Conservation (phyloP, 768 basidiomycete species). For the Pisolithus marmoratus region DNA sequence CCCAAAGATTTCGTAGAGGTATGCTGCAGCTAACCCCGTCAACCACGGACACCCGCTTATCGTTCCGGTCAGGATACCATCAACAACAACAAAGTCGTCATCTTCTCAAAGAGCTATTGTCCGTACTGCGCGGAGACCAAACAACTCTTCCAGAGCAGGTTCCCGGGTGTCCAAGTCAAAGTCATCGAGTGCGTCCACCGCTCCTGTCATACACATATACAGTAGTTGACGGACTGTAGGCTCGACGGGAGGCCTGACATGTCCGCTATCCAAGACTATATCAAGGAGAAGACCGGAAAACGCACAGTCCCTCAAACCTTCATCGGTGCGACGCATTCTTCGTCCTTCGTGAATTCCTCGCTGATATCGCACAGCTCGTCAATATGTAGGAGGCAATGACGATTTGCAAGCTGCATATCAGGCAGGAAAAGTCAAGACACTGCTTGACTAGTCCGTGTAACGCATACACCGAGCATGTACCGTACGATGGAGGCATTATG, state of each 20-base stretch:
- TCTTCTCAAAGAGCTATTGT: conserved; percentile 60
- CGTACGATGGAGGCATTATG: too few relatives aligned
- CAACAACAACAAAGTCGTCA: conserved; percentile 42
- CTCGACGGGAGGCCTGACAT: conserved; percentile 58
- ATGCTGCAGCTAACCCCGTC: neutral
- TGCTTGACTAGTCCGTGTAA: too few relatives aligned
- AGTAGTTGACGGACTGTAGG: conserved; percentile 27
- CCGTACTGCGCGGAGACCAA: conserved; percentile 50
- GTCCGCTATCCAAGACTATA: conserved; percentile 57
- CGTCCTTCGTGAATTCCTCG: neutral
- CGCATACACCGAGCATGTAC: too few relatives aligned
- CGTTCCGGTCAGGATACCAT: conserved; percentile 41
- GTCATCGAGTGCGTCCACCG: conserved; percentile 44
- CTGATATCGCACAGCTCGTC: conserved; percentile 11
- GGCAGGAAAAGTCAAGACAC: too few relatives aligned
- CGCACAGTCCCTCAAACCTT: conserved; percentile 75
- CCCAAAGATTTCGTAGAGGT: neutral
- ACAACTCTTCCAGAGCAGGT: conserved; percentile 35
- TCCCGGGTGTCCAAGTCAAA: conserved; percentile 31
- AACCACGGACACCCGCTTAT: conserved; percentile 20
- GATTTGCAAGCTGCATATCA: conserved; percentile 8
- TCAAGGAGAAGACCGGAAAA: conserved; percentile 58
- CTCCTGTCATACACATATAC: neutral
- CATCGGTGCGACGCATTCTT: conserved; percentile 43
- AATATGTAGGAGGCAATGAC: conserved; percentile 15